Conservation (phyloP, 202 grass and related monocot genomes). For the Carex arenaria region DNA sequence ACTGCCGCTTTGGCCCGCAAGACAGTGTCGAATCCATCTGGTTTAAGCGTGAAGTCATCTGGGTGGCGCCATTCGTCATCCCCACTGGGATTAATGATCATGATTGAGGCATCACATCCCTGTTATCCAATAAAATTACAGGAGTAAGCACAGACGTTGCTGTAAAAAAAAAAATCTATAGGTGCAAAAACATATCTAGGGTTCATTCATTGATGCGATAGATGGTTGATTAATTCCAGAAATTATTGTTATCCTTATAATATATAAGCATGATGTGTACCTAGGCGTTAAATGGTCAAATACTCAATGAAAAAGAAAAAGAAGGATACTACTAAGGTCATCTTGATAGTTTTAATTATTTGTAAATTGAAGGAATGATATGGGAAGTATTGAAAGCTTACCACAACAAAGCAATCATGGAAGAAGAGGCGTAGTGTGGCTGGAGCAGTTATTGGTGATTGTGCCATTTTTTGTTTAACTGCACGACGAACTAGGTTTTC, state of each 20-base stretch:
- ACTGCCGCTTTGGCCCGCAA: slow-evolving; percentile 49
- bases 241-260: neutral
- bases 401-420: slow-evolving; percentile 75
- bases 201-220: neutral
- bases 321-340: neutral
- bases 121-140: neutral
- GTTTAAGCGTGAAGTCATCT: slow-evolving; percentile 48
- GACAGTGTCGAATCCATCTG: slow-evolving; percentile 44
- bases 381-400: neutral
- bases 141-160: neutral
- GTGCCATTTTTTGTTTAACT: slow-evolving; percentile 29
- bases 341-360: neutral
- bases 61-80: slow-evolving; percentile 56
- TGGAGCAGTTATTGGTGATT: slow-evolving; percentile 35
- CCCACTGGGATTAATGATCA: slow-evolving; percentile 37
- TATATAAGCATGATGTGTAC: neutral
- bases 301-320: neutral
- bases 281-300: neutral
- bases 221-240: neutral
- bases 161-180: neutral
- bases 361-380: neutral
- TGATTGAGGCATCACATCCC: slow-evolving; percentile 62
- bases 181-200: neutral
- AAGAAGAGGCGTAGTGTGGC: slow-evolving; percentile 66
- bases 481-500: slow-evolving; percentile 39